phyloP scores from a whole-genome alignment of 163 green algal genomes.

The Volvox carteri region DNA sequence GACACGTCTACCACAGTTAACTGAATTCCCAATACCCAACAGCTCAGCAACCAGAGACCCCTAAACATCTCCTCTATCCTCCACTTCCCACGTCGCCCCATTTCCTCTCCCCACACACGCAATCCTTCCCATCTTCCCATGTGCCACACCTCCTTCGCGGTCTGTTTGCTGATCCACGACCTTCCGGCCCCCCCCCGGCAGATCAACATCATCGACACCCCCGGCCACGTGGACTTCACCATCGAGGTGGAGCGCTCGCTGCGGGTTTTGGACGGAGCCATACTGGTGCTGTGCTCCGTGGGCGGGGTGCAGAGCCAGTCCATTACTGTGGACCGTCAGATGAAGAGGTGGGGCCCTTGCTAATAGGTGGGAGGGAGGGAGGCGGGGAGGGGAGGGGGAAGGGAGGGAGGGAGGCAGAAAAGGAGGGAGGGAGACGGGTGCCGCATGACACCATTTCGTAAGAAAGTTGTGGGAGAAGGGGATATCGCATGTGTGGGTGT shows the following conservation, averaged over 20 bases:
- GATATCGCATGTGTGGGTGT: too few species aligned
- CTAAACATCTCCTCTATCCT: too few species aligned
- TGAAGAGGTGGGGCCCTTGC: constrained; percentile 41
- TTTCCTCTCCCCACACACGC: not conserved
- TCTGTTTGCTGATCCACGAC: not conserved
- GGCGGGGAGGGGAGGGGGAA: not conserved
- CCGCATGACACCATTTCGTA: too few species aligned
- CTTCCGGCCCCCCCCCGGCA: constrained; percentile 61
- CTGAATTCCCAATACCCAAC: too few species aligned
- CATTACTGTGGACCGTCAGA: constrained; percentile 68
- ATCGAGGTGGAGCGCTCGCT: constrained; percentile 98
- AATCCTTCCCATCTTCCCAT: not conserved
- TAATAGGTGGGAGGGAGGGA: not conserved
- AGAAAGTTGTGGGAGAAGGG: too few species aligned
- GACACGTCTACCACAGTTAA: too few species aligned
- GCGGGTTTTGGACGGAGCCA: constrained; percentile 96
- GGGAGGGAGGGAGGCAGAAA: not conserved
- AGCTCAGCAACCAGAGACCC: too few species aligned
- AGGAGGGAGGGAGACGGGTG: not conserved
- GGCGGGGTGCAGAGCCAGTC: constrained; percentile 91
- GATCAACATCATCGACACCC: constrained; percentile 99
- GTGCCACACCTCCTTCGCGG: too few species aligned
- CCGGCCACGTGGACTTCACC: constrained; percentile 99
- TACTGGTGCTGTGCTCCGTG: constrained; percentile 96
- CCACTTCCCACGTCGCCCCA: not conserved